Percentiles rank a stretch among this genome's conserved stretches.
Evolutionary conservation across 140 eudicot species (phyloP).

Genomic region (Flaveria floridana): DNA sequence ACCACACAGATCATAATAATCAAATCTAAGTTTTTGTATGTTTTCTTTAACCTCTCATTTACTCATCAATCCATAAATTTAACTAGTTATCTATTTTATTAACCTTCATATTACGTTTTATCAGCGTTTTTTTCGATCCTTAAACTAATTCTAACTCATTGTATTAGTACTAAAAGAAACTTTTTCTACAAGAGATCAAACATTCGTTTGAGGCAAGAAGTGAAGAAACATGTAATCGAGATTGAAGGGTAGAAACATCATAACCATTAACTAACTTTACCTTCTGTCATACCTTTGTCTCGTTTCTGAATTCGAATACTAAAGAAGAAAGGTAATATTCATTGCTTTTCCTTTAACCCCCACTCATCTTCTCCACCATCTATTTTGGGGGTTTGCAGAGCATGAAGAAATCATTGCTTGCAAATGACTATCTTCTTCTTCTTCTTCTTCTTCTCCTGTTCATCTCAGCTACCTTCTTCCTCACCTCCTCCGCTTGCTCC

Average conservation of each 20-base stretch:
- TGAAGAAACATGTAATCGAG: no score
- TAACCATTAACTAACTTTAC: constrained; percentile 26
- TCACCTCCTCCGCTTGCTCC: constrained; percentile 57
- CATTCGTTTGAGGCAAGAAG: no score
- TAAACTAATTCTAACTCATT: no score
- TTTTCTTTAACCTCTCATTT: no score
- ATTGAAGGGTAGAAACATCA: not conserved
- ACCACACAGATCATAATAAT: no score
- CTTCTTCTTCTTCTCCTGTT: constrained; percentile 20
- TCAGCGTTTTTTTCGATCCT: no score
- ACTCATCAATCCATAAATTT: no score
- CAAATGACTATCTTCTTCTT: not conserved
- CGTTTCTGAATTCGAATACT: constrained; percentile 15
- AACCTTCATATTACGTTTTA: no score
- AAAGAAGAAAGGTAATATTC: not conserved
- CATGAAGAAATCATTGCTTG: constrained; percentile 37
- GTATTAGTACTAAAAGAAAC: no score
- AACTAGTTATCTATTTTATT: no score
- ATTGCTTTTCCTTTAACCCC: constrained; percentile 9
- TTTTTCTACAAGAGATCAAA: no score
- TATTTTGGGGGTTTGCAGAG: constrained; percentile 34
- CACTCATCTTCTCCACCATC: not conserved
- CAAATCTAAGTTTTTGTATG: no score
- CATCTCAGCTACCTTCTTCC: constrained; percentile 30
- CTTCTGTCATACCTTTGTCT: not conserved